These are phyloP conservation scores for Fusarium napiforme DNA, from an alignment of 2,329 filamentous ascomycete genomes.

Conservation along the genomic window DNA sequence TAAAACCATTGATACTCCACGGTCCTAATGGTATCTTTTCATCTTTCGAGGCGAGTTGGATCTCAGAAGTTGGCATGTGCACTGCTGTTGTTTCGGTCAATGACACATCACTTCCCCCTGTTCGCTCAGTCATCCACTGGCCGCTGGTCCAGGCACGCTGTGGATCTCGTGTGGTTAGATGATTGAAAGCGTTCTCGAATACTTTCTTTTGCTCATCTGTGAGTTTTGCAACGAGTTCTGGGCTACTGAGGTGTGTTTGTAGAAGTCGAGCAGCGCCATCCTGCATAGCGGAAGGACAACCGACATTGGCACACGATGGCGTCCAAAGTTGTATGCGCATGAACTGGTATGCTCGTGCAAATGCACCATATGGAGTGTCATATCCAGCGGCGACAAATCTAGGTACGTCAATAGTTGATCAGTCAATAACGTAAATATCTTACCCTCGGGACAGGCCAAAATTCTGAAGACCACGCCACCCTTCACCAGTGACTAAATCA, in stretches of 20 bases:
- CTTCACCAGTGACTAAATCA: constrained; percentile 71
- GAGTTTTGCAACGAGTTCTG: constrained; percentile 43
- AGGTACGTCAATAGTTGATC: background rate
- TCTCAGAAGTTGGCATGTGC: constrained; percentile 20
- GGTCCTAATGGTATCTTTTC: constrained; percentile 59
- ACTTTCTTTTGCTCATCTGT: constrained; percentile 52
- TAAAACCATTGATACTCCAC: constrained; percentile 73
- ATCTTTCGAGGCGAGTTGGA: constrained; percentile 22
- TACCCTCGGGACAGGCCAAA: constrained; percentile 67
- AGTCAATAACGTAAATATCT: background rate
- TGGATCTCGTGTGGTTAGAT: constrained; percentile 63
- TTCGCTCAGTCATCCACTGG: constrained; percentile 82
- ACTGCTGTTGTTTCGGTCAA: constrained; percentile 72
- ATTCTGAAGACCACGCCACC: constrained; percentile 72
- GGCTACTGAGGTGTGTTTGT: constrained; percentile 54
- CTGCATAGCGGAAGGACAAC: constrained; percentile 75
- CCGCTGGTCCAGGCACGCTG: constrained; percentile 73
- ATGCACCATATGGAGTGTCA: constrained; percentile 61
- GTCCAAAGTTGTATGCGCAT: constrained; percentile 67
- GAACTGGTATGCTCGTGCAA: constrained; percentile 69
- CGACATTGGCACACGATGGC: constrained; percentile 68
- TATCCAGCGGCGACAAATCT: constrained; percentile 70
- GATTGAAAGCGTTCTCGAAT: constrained; percentile 63
- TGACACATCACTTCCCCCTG: constrained; percentile 75
- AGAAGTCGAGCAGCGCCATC: constrained; percentile 69